Evolutionary conservation across 1,284 basidiomycete genomes (phyloP), one percentile per base, ranked within the genome.

Genomic region (Heterobasidion annosum): DNA sequence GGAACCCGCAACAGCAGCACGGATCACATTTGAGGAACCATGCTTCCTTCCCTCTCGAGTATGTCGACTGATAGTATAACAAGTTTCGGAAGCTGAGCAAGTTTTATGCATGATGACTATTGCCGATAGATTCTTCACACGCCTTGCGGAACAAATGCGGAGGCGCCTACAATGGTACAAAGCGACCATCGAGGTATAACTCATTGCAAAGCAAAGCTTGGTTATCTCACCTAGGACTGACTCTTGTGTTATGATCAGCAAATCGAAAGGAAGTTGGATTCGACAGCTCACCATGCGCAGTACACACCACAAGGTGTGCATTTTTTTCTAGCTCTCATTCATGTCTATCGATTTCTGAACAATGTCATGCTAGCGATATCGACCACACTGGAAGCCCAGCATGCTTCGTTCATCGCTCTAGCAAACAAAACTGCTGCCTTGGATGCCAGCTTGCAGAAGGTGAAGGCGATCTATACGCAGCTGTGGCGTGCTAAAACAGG

Each of bases 21-120:
- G 81, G 78, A 18, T 75, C 75, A 37, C 82, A 86, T 66, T 70
- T 89, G 52, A 88, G 85, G 64, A 84, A 83, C 54, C 79, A 88
- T 57, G 83, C 87, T 1, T 74, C 71, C n/a, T 93, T 91, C 69
- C 89, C 90, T n/a, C 72, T 88, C 15, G 88, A 92, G 86, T 90
- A 59, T 8, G 37, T 40, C 37, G 7, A 40, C 12, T 40, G 12
- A 12, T 40, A n/a, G 10, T 2, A 5, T 4, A 40, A n/a, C 3
- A 12, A n/a, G n/a, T 19, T 19, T 48, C 52, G 18, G 33, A 40
- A 37, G 10, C 12, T 25, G 19, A 48, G 16, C 53, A 19, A 34
- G 33, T 32, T 43, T 34, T 13, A 19, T 6, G 40, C 19, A 19
- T 10, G 4, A n/a, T 34, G 25, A 12, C 34, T 48, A 50, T 40